Percentiles rank a stretch among this genome's conserved stretches.
These are phyloP conservation scores for Discostella pseudostelligera DNA, from an alignment of 108 stramenopile species.

Conservation along the genomic window DNA sequence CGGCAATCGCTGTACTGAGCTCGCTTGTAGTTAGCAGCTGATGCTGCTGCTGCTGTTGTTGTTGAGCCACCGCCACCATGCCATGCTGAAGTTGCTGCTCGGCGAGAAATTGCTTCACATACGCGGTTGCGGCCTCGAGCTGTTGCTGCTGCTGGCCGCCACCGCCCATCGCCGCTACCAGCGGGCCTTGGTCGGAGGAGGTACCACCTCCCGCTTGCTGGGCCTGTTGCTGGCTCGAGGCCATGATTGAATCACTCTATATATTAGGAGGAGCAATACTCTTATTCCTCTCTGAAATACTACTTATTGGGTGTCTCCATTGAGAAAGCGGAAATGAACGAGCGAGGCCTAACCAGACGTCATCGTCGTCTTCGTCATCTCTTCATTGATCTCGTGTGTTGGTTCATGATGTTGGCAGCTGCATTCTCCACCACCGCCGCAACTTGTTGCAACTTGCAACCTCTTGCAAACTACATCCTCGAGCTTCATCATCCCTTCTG, in stretches of 20 bases:
- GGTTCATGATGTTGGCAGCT: too few species aligned
- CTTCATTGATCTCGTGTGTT: too few species aligned
- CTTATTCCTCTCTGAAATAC: too few species aligned
- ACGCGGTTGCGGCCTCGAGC: conserved; percentile 18
- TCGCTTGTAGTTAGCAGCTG: not conserved
- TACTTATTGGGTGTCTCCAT: too few species aligned
- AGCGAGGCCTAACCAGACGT: too few species aligned
- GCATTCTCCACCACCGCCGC: too few species aligned
- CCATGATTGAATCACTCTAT: not conserved
- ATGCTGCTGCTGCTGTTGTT: not conserved
- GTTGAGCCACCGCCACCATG: conserved; percentile 4
- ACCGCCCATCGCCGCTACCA: not conserved
- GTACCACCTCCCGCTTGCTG: not conserved
- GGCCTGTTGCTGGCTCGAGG: not conserved
- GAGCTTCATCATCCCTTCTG: too few species aligned
- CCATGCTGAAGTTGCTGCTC: conserved; percentile 16
- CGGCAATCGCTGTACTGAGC: not conserved
- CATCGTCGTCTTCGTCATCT: too few species aligned
- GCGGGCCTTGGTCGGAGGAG: not conserved
- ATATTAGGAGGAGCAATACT: too few species aligned
- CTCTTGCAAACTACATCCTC: too few species aligned
- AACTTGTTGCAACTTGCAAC: too few species aligned
- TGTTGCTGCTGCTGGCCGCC: not conserved
- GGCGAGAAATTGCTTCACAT: conserved; percentile 16
- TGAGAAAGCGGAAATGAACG: too few species aligned